Base-by-base conservation (phyloP, 805 yeast species). In the Teunomyces aglyptinius region DNA sequence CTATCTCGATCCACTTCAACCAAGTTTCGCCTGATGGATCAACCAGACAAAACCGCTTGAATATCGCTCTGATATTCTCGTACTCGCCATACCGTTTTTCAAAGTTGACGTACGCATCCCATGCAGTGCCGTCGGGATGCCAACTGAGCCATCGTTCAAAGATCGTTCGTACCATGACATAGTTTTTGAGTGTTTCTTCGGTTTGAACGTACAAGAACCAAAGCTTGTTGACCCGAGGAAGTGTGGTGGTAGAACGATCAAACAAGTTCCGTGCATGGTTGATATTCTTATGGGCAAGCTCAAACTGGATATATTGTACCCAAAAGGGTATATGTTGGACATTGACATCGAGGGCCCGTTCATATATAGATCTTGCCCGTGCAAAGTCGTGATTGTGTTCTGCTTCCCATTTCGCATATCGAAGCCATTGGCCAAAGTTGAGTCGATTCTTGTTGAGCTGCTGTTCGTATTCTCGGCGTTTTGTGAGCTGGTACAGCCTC, bases 251-350 rank as follows among this genome's bases (percentile, higher is more conserved):
- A 0, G 89, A 95, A 36, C 97, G 70, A 44, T 89, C 90, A 26
- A 92, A 68, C 22, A 94, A 56, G 59, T 92, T 91, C 54, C 96
- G 70, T 0, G 97, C 97, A 67, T 91, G 97, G 57, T 89, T 89
- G 45, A 89, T 75, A 55, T 85, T 89, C 50, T 81, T 78, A 32
- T 77, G 73, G 50, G 83, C 78, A 38, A 91, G 67, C 67, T 94
- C 98, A 32, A 82, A 63, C 57, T 89, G 90, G 8, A 88, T 78
- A 63, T 94, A 92, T 16, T 88, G 76, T 3, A 84, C 73, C 98
- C 99, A 92, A 42, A 92, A 64, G 4, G 96, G 90, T 1, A 91
- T 82, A 60, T 85, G 82, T 24, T 83, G 80, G 12, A 81, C 78
- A 56, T 89, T 86, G 6, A 88, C 89, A 44, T 82, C 85, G 27